phyloP scores from a whole-genome alignment of 2,329 filamentous ascomycete species.

The Dothideomycetidae sp. region DNA sequence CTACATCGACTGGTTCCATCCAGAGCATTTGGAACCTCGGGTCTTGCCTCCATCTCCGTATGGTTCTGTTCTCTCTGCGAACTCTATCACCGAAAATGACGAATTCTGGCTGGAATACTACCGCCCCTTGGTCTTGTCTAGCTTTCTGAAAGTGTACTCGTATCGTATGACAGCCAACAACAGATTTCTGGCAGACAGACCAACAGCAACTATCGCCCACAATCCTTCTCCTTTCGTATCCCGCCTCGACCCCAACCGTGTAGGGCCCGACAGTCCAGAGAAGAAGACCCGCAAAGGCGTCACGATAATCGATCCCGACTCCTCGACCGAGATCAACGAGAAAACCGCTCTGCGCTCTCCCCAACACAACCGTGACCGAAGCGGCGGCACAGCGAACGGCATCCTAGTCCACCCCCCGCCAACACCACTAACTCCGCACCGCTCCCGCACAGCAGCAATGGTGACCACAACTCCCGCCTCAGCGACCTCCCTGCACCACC shows the following conservation, averaged over 20 bases:
- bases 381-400: slow-evolving; percentile 22
- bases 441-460: not conserved
- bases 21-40: slow-evolving; percentile 52
- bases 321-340: slow-evolving; percentile 17
- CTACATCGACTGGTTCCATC: slow-evolving; percentile 85
- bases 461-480: not conserved
- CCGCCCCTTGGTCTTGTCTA: slow-evolving; percentile 71
- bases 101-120: slow-evolving; percentile 99
- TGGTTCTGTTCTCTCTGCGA: slow-evolving; percentile 13
- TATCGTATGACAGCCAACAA: slow-evolving; percentile 86
- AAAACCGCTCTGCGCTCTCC: slow-evolving; percentile 2
- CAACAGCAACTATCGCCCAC: slow-evolving; percentile 48
- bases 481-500: slow-evolving; percentile 1
- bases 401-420: slow-evolving; percentile 27
- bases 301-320: slow-evolving; percentile 50
- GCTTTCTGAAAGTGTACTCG: slow-evolving; percentile 80
- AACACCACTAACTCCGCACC: slow-evolving; percentile 3
- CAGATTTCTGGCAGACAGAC: slow-evolving; percentile 64
- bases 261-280: slow-evolving; percentile 17
- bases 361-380: slow-evolving; percentile 9
- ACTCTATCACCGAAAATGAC: slow-evolving; percentile 50
- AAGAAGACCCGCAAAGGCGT: slow-evolving; percentile 13
- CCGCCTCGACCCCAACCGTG: slow-evolving; percentile 33
- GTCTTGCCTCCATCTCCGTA: slow-evolving; percentile 39
- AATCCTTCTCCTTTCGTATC: slow-evolving; percentile 82